Evolutionary conservation across 2,329 filamentous ascomycete species (phyloP), one percentile per base, ranked within the genome.

Genomic region (Xylariaceae sp.): DNA sequence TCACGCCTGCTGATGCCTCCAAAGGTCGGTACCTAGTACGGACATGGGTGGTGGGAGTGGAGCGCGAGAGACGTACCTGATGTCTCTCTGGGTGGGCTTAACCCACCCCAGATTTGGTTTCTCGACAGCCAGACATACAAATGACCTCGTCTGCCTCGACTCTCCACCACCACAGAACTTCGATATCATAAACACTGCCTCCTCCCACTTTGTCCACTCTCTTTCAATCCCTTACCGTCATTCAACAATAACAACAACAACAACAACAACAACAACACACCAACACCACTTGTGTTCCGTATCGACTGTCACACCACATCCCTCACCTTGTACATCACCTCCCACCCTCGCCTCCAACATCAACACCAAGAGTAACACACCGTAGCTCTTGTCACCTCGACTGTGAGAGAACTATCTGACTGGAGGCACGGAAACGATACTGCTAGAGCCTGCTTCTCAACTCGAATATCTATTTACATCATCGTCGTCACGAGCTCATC

Each of bases 1-100:
- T n/a, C n/a, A 56, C 53, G 55, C 53, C 52, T 45, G 53, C 53
- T 60, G 58, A 58, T 58, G 55, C 55, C 56, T 58, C 56, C 54
- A 51, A 55, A 54, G 50, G 52, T 58, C 56, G 52, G 41, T 49
- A 44, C 46, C 34, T 10, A 14, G 32, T 33, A 32, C 20, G 27
- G 2, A 21, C 29, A 40, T 7, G 8, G 22, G 29, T 20, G 23
- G n/a, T n/a, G n/a, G n/a, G n/a, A n/a, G n/a, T n/a, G n/a, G n/a
- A n/a, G n/a, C n/a, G n/a, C n/a, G n/a, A n/a, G n/a, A n/a, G n/a
- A n/a, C n/a, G n/a, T n/a, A n/a, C n/a, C n/a, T n/a, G n/a, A n/a
- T n/a, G n/a, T n/a, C n/a, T n/a, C n/a, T n/a, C n/a, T n/a, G n/a
- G n/a, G n/a, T n/a, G n/a, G n/a, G n/a, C n/a, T n/a, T n/a, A n/a